Evolutionary conservation across 345 rosid species (phyloP).

Genomic region (Eucalyptus tenuipes): DNA sequence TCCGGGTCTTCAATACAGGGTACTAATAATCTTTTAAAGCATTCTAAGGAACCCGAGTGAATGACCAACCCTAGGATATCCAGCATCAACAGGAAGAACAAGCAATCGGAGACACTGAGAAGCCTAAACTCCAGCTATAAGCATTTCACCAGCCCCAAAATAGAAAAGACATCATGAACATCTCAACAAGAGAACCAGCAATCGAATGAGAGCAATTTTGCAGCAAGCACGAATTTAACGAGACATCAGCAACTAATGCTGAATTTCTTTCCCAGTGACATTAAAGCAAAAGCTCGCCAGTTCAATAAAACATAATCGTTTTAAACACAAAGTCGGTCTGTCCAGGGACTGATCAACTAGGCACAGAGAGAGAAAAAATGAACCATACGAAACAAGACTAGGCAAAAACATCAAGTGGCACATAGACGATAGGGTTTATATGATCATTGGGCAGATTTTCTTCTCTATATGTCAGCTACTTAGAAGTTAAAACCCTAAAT

Average conservation of each 20-base stretch:
- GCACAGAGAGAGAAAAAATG: neutral
- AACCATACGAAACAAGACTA: neutral
- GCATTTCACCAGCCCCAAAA: neutral
- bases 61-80: neutral
- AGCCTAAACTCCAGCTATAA: neutral
- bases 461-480: no score
- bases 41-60: neutral
- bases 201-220: neutral
- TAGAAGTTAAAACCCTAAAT: no score
- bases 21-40: neutral
- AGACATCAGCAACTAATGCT: neutral
- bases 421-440: neutral
- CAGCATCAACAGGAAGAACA: no score
- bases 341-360: neutral
- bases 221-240: neutral
- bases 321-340: neutral
- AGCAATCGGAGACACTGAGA: no score
- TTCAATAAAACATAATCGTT: neutral
- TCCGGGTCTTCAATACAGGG: neutral
- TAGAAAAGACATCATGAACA: neutral
- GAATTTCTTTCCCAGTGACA: neutral
- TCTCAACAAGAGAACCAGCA: neutral
- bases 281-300: neutral
- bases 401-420: neutral
- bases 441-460: no score